phyloP scores from a whole-genome alignment of 768 basidiomycete species.

The Cystobasidiopsis lactophilus region DNA sequence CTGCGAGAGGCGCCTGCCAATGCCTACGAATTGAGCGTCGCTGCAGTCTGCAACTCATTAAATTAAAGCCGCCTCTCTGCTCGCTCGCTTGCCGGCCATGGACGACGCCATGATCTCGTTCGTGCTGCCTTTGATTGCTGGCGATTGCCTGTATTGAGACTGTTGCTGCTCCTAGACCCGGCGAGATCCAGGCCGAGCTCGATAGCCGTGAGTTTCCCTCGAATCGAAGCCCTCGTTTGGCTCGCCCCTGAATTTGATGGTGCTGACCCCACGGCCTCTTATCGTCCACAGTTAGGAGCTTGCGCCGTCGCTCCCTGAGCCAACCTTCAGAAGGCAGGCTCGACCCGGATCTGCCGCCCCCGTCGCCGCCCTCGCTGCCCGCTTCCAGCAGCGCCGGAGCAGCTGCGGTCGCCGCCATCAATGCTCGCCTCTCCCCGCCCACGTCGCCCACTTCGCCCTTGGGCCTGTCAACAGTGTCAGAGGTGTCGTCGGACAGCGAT shows the following conservation, averaged over 20 bases:
- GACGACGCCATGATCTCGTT: too few relatives aligned
- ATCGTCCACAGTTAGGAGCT: conserved; percentile 2
- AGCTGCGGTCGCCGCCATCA: conserved; percentile 6
- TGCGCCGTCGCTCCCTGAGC: conserved; percentile 16
- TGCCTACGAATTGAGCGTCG: too few relatives aligned
- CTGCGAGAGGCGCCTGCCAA: too few relatives aligned
- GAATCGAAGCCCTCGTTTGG: too few relatives aligned
- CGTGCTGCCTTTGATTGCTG: too few relatives aligned
- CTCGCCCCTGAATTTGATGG: too few relatives aligned
- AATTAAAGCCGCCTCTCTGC: too few relatives aligned
- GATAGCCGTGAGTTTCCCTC: conserved; percentile 3
- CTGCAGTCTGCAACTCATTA: too few relatives aligned
- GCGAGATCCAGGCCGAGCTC: conserved; percentile 11
- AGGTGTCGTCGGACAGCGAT: conserved; percentile 1
- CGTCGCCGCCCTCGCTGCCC: conserved; percentile 19
- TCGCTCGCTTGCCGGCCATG: too few relatives aligned
- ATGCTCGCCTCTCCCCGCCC: conserved; percentile 6
- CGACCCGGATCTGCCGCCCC: conserved; percentile 20
- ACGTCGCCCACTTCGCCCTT: conserved; percentile 1
- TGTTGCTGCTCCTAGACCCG: too few relatives aligned
- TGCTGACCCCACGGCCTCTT: too few relatives aligned
- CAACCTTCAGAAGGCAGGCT: conserved; percentile 14
- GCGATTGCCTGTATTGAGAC: too few relatives aligned
- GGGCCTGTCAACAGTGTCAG: not conserved
- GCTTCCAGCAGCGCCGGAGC: conserved; percentile 7